Evolutionary conservation across 306 rosid species (phyloP).

Genomic region (Pyrus betulifolia): DNA sequence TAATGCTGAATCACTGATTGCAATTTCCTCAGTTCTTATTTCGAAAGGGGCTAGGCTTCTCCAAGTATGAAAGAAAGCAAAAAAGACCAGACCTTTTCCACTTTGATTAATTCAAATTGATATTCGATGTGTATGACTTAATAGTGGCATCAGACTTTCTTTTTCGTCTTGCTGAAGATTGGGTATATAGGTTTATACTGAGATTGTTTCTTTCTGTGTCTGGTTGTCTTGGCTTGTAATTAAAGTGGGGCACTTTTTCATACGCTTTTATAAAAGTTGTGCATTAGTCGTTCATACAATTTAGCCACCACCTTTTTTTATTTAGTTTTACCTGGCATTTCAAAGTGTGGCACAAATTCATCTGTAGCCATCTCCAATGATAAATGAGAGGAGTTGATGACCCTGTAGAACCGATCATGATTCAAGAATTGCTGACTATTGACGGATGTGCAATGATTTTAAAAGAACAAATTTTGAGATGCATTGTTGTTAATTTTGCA

Average conservation of each 20-base stretch:
- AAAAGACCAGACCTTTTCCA: background rate
- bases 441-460: background rate
- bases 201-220: background rate
- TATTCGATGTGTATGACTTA: background rate
- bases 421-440: background rate
- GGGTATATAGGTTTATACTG: background rate
- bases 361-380: background rate
- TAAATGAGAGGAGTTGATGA: background rate
- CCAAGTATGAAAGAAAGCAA: background rate
- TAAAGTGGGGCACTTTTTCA: background rate
- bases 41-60: background rate
- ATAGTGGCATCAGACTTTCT: background rate
- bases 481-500: constrained; percentile 1
- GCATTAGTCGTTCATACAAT: background rate
- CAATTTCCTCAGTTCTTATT: background rate
- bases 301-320: background rate
- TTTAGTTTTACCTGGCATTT: background rate
- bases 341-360: too few species aligned
- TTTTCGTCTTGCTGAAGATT: background rate
- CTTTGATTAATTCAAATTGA: background rate
- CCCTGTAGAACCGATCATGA: background rate
- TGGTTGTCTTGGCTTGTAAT: background rate
- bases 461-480: background rate
- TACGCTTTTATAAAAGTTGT: background rate
- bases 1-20: background rate